These are phyloP conservation scores for Colletotrichum caudatum DNA, from an alignment of 2,329 filamentous ascomycete genomes.

Conservation along the genomic window DNA sequence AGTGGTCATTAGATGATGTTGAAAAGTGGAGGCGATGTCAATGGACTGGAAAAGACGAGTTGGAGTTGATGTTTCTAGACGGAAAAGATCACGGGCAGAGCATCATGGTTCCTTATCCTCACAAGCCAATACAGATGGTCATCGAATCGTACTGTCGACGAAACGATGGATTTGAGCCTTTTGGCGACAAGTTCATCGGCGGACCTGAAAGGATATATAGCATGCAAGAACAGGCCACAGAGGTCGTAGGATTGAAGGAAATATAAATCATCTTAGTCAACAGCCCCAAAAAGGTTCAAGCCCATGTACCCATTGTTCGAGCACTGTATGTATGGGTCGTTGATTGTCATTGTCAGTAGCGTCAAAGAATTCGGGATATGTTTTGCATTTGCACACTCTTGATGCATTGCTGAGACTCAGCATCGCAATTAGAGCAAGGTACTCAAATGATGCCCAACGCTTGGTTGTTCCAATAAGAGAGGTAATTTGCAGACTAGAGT, in stretches of 20 bases:
- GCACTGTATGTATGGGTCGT: not conserved
- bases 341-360: not conserved
- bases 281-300: too few relatives aligned
- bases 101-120: constrained; percentile 31
- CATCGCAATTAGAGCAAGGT: too few relatives aligned
- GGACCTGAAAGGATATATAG: constrained; percentile 14
- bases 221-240: not conserved
- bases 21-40: constrained; percentile 29
- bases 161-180: constrained; percentile 31
- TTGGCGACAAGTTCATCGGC: constrained; percentile 32
- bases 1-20: constrained; percentile 35
- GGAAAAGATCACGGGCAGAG: constrained; percentile 45
- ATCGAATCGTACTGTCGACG: constrained; percentile 36
- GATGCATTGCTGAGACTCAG: too few relatives aligned
- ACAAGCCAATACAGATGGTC: constrained; percentile 28
- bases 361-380: not conserved
- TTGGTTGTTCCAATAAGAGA: too few relatives aligned
- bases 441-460: too few relatives aligned
- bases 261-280: not conserved
- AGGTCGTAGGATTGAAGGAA: constrained; percentile 25
- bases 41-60: constrained; percentile 45
- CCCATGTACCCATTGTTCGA: too few relatives aligned
- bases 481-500: too few relatives aligned
- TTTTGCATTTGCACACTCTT: not conserved
- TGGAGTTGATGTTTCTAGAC: constrained; percentile 45